Evolutionary conservation across 139 green algal species (phyloP).

Genomic region (Choricystis sp.): DNA sequence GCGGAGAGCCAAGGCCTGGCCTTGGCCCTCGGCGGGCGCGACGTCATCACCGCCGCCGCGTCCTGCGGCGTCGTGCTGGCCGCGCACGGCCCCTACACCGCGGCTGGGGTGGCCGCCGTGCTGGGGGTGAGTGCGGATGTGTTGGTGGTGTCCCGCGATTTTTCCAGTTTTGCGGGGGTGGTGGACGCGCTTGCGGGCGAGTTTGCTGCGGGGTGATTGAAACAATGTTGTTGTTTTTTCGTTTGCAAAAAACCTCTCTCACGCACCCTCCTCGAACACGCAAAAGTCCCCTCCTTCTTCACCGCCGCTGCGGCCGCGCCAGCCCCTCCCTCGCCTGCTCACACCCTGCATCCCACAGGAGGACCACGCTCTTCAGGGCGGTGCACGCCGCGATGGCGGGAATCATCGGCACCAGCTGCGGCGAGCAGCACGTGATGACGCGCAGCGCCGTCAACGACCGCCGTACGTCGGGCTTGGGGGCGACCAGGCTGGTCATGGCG

Average conservation of each 20-base stretch:
- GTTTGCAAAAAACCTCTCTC: neutral
- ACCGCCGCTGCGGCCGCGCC: too few species aligned
- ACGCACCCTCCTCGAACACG: neutral
- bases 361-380: too few species aligned
- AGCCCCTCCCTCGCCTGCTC: too few species aligned
- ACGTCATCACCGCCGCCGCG: neutral
- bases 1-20: constrained; percentile 3
- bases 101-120: constrained; percentile 19
- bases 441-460: too few species aligned
- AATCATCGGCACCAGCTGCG: too few species aligned
- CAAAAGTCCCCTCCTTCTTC: neutral
- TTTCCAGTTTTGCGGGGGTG: constrained; percentile 31
- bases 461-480: too few species aligned
- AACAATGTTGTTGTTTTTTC: neutral
- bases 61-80: constrained; percentile 19
- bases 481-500: too few species aligned
- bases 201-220: neutral
- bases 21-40: neutral
- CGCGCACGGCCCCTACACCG: constrained; percentile 46
- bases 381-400: too few species aligned
- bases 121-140: constrained; percentile 22
- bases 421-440: too few species aligned
- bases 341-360: too few species aligned
- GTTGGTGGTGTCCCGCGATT: constrained; percentile 19
- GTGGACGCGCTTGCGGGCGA: constrained; percentile 29